phyloP scores from a whole-genome alignment of 306 rosid species.

The Crotalaria pallida region DNA sequence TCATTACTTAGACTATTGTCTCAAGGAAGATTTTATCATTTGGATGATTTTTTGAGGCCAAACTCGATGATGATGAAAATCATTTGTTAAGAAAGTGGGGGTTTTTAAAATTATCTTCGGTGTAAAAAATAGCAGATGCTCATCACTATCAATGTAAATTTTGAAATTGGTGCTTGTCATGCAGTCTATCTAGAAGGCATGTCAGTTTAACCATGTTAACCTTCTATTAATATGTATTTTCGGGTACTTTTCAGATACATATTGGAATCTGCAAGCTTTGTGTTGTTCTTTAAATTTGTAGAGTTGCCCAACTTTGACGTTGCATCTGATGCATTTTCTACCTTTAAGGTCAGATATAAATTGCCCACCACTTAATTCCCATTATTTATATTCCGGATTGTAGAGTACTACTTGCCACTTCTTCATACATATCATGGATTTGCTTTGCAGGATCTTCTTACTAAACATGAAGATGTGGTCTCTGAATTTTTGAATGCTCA shows the following conservation, averaged over 20 bases:
- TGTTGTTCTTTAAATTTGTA: conserved; percentile 86
- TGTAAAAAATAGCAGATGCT: conserved; percentile 1
- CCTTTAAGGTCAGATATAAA: conserved; percentile 74
- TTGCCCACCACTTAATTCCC: no score
- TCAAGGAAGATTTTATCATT: background rate
- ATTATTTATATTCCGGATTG: conserved; percentile 11
- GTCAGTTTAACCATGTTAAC: conserved; percentile 26
- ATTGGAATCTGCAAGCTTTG: conserved; percentile 89
- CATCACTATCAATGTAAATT: background rate
- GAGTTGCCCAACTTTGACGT: conserved; percentile 89
- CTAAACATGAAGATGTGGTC: conserved; percentile 68
- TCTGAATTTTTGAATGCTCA: conserved; percentile 70
- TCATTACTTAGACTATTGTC: background rate
- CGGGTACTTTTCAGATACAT: conserved; percentile 72
- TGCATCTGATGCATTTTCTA: conserved; percentile 93
- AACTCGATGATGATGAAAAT: conserved; percentile 4
- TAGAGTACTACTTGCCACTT: conserved; percentile 10
- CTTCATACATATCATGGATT: conserved; percentile 11
- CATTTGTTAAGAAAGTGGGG: background rate
- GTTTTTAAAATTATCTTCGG: background rate
- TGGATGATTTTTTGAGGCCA: background rate
- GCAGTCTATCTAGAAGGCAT: background rate
- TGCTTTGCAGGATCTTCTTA: conserved; percentile 78
- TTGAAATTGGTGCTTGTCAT: background rate
- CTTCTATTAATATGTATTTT: conserved; percentile 27